Evolutionary conservation across 192 early-diverging fungal species (phyloP), one percentile per base, ranked within the genome.

Genomic region (Dimargaris verticillata): DNA sequence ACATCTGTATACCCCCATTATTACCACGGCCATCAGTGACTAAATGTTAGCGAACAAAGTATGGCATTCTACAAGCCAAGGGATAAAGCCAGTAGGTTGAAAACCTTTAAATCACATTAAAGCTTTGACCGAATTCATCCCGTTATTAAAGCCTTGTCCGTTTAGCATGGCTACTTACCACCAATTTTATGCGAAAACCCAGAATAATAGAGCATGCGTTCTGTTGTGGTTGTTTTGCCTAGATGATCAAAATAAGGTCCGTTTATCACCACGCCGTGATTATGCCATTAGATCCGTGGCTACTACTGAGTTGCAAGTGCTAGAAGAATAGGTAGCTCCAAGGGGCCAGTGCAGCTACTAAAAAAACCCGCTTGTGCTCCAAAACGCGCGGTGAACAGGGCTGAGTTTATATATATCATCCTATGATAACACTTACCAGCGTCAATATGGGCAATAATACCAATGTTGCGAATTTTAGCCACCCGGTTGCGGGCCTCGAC

Each of bases 381-480:
- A 38, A 5, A 38, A 38, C 33, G 33, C 33, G 2, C 33, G 33
- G 33, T 20, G 7, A 60, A 9, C 14, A 5, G 26, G 22, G 26
- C 44, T 61, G 29, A 0, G 26, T n/a, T 20, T 18, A 18, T 12
- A 5, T 22, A 45, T 62, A 13, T 15, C 17, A 25, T 3, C 2
- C 18, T 6, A 13, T 22, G n/a, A 42, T 5, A 29, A 0, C 49
- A 10, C 24, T 77, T 77, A 66, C 92, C 95, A 1, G 94, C 94
- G 68, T 97, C 94, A 62, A 97, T 94, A 65, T 97, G 94, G 3
- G 94, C 94, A 62, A 95, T 91, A 50, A 95, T 95, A 14, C 92
- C 93, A 63, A 97, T 83, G 62, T 95, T 97, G 61, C 93, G 76
- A 44, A 87, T 73, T 20, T 29, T 44, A 1, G 65, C 59, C 52